Evolutionary conservation across 805 yeast genomes (phyloP).

Genomic region (Komagataella mondaviorum): DNA sequence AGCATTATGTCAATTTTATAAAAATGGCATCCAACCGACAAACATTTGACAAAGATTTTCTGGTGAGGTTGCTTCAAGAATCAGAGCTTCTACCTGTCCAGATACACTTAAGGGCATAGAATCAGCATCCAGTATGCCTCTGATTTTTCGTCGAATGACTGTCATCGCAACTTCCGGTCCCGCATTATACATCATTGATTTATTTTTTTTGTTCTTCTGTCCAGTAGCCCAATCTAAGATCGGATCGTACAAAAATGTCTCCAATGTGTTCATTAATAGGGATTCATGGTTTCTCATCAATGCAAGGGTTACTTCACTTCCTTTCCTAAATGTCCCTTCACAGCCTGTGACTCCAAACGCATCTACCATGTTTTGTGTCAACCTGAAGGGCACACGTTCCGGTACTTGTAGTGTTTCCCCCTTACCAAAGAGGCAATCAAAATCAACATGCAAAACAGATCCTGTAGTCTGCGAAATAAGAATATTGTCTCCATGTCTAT

Average conservation of each 20-base stretch:
- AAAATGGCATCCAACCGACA: conserved; percentile 83
- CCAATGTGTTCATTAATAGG: conserved; percentile 77
- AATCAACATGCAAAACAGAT: conserved; percentile 82
- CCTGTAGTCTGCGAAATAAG: conserved; percentile 65
- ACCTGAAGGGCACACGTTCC: conserved; percentile 86
- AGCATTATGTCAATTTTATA: conserved; percentile 18
- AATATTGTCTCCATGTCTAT: conserved; percentile 90
- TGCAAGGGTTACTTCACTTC: conserved; percentile 73
- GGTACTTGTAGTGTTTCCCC: conserved; percentile 65
- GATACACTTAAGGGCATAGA: conserved; percentile 80
- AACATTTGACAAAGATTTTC: conserved; percentile 77
- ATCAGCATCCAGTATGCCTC: conserved; percentile 73
- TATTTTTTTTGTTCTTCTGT: conserved; percentile 23
- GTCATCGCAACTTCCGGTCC: conserved; percentile 59
- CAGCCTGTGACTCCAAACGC: conserved; percentile 78
- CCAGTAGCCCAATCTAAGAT: conserved; percentile 60
- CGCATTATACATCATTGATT: conserved; percentile 6
- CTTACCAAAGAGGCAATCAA: conserved; percentile 91
- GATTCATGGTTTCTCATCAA: conserved; percentile 70
- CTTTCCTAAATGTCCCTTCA: conserved; percentile 78
- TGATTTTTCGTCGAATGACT: conserved; percentile 62
- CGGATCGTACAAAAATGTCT: conserved; percentile 87
- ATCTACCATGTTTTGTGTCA: conserved; percentile 80
- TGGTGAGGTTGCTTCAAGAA: conserved; percentile 65
- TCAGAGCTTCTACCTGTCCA: conserved; percentile 85